phyloP scores from a whole-genome alignment of 345 rosid genomes.

The Iberis pinnata region DNA sequence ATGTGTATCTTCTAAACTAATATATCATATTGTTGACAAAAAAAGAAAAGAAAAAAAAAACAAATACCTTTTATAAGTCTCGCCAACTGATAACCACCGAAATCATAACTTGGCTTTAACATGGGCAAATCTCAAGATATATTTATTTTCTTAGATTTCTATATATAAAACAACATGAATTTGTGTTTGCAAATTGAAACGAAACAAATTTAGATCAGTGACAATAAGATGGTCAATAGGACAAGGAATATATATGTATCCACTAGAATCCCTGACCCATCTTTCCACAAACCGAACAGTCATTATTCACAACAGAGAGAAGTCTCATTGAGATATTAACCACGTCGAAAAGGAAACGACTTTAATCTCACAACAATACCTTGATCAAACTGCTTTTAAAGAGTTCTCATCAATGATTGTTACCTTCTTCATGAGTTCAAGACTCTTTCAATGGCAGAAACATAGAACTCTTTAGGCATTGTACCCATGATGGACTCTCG shows the following conservation, averaged over 20 bases:
- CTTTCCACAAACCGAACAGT: slow-evolving; percentile 6
- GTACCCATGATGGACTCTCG: slow-evolving; percentile 72
- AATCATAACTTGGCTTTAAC: too few relatives aligned
- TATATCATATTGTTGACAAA: too few relatives aligned
- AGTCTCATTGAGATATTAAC: slow-evolving; percentile 15
- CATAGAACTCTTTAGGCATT: slow-evolving; percentile 89
- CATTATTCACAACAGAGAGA: slow-evolving; percentile 14
- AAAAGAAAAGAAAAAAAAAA: too few relatives aligned
- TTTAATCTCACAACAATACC: slow-evolving; percentile 5
- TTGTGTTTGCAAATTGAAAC: background rate
- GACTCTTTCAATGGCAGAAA: slow-evolving; percentile 85
- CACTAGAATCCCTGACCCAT: slow-evolving; percentile 2
- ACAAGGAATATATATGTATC: background rate
- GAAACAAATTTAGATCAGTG: background rate
- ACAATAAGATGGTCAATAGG: background rate
- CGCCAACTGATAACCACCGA: too few relatives aligned
- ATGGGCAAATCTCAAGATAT: too few relatives aligned
- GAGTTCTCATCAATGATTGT: background rate
- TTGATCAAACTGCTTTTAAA: slow-evolving; percentile 2
- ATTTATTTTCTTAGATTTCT: too few relatives aligned
- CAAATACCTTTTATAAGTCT: too few relatives aligned
- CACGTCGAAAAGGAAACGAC: background rate
- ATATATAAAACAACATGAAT: too few relatives aligned
- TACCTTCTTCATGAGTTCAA: slow-evolving; percentile 40
- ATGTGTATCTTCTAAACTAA: too few relatives aligned